Percentiles rank a stretch among this genome's conserved stretches.
These are phyloP conservation scores for Corchorus capsularis DNA, from an alignment of 345 rosid genomes.

Conservation along the genomic window DNA sequence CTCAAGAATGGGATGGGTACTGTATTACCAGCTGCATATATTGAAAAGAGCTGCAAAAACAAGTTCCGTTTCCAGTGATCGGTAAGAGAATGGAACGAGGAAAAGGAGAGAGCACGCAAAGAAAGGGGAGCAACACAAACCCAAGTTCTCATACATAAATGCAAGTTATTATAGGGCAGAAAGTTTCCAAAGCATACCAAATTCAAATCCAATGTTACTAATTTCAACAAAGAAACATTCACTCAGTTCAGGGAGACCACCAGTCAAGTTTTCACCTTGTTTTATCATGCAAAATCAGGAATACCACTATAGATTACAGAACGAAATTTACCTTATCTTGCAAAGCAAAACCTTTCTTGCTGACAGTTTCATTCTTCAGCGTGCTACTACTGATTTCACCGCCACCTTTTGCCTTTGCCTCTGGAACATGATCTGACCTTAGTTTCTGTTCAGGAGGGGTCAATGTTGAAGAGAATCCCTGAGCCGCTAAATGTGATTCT, in stretches of 20 bases:
- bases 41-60: conserved; percentile 82
- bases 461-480: conserved; percentile 32
- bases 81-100: background rate
- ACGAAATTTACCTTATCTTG: conserved; percentile 80
- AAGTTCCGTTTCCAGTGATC: background rate
- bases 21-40: conserved; percentile 96
- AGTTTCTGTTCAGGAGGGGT: conserved; percentile 44
- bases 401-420: conserved; percentile 47
- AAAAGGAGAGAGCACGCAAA: background rate
- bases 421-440: conserved; percentile 38
- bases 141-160: background rate
- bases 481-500: conserved; percentile 33
- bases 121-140: background rate
- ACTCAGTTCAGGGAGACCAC: background rate
- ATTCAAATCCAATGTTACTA: background rate
- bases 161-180: background rate
- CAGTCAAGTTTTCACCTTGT: background rate
- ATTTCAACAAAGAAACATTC: conserved; percentile 5
- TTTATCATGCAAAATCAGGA: conserved; percentile 5
- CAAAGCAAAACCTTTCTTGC: conserved; percentile 79
- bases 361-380: conserved; percentile 69
- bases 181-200: background rate
- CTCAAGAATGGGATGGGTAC: conserved; percentile 98
- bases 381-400: conserved; percentile 40
- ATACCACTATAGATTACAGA: background rate